Percentiles rank a stretch among this genome's conserved stretches.
These are phyloP conservation scores for Austroboletus niveus DNA, from an alignment of 1,284 basidiomycete genomes.

Conservation along the genomic window DNA sequence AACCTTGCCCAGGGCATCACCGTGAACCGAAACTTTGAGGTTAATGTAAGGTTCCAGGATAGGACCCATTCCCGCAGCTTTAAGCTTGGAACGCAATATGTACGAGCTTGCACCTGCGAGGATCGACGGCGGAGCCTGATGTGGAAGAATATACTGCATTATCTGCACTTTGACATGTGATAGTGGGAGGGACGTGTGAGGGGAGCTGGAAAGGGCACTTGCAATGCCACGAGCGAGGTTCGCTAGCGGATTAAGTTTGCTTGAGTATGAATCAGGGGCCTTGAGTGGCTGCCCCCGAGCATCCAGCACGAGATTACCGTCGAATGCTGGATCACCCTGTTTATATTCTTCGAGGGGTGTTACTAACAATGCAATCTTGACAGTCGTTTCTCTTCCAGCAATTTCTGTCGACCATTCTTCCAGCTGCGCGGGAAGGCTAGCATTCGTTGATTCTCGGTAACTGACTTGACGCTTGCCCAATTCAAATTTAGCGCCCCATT, in stretches of 20 bases:
- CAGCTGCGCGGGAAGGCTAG: conserved; percentile 27
- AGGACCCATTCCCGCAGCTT: conserved; percentile 60
- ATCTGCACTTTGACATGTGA: conserved; percentile 62
- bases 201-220: conserved; percentile 71
- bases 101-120: conserved; percentile 65
- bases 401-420: conserved; percentile 62
- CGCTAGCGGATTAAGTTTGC: conserved; percentile 42
- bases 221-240: conserved; percentile 66
- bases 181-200: conserved; percentile 68
- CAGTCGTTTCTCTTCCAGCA: conserved; percentile 47
- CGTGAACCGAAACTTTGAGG: conserved; percentile 63
- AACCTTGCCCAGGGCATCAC: conserved; percentile 67
- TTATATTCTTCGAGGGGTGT: conserved; percentile 54
- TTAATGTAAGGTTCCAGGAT: conserved; percentile 73
- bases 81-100: conserved; percentile 59
- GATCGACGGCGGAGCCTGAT: conserved; percentile 45
- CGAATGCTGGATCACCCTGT: conserved; percentile 65
- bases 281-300: conserved; percentile 49
- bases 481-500: conserved; percentile 79
- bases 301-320: conserved; percentile 69
- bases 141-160: conserved; percentile 40
- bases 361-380: conserved; percentile 52
- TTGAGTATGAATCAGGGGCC: conserved; percentile 48
- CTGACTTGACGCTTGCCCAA: conserved; percentile 77
- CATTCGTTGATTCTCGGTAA: conserved; percentile 71